Base-by-base conservation (phyloP, 2,329 filamentous ascomycete species). In the Cordyceps cateniannulata region DNA sequence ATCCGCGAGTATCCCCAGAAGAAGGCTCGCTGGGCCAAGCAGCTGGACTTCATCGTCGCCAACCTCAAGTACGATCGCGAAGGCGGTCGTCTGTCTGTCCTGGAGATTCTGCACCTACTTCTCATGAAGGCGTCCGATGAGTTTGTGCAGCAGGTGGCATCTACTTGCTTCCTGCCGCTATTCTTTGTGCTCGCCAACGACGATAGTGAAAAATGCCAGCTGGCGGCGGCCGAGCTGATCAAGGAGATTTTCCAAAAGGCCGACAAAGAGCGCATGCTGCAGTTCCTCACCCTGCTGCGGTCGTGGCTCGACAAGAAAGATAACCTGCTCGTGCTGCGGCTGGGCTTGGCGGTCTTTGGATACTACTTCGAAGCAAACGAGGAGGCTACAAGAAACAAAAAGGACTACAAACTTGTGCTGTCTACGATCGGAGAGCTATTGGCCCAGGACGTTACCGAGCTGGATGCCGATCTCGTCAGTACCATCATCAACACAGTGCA, bases 1-100 rank as follows among this genome's bases (percentile, higher is more conserved):
- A 78, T 99, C 60, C 85, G 93, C 65, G 92, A 97, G 59, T 99
- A 97, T 69, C 93, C 95, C 0, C 95, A 98, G 72, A 91, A 89
- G 68, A 93, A 92, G 73, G 89, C 86, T 64, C 84, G 95, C 16
- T 96, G 95, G 87, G 83, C 85, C 44, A 96, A 96, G 71, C 93
- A 98, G 70, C 82, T 97, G 55, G 85, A 83, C 60, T 99, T 98
- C 71, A 81, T 99, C 53, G 84, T 96, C 54, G 90, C 90, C 68
- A 99, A 99, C 69, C 79, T 99, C 65, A 88, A 93, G 62, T 99
- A 97, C 72, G 86, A 93, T 48, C 86, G 96, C 68, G 87, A 92
- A 66, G 90, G 95, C 63, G 95, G 95, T 29, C 85, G 96, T 42
- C 81, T 96, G 63, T 97, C 93, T 1, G 91, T 97, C 29, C 91